Evolutionary conservation across 2,329 filamentous ascomycete species (phyloP).

Genomic region (Microascus cirrosus): DNA sequence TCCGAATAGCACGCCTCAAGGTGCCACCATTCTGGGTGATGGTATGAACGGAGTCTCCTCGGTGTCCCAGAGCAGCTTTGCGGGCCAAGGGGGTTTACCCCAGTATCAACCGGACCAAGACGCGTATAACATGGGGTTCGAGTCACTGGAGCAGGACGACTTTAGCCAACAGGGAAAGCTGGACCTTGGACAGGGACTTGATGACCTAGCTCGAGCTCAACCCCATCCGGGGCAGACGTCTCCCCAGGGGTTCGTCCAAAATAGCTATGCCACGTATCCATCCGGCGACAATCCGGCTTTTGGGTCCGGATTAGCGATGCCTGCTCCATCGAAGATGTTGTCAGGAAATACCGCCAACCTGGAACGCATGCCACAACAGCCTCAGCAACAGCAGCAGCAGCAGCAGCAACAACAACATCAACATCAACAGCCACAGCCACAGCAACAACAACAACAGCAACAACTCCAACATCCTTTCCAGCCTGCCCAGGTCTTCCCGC

Average conservation of each 20-base stretch:
- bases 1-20: constrained; percentile 20
- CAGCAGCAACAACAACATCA: constrained; percentile 13
- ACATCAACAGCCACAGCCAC: constrained; percentile 13
- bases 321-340: neutral
- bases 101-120: constrained; percentile 20
- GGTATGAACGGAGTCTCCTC: constrained; percentile 17
- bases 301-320: constrained; percentile 13
- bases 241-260: constrained; percentile 19
- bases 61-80: constrained; percentile 14
- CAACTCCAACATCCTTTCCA: constrained; percentile 11
- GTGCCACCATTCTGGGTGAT: constrained; percentile 19
- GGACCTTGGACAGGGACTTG: constrained; percentile 15
- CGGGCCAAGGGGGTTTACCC: constrained; percentile 17
- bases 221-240: constrained; percentile 16
- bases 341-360: constrained; percentile 9
- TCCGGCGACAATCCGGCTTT: constrained; percentile 19
- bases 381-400: constrained; percentile 13
- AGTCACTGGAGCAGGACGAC: constrained; percentile 22
- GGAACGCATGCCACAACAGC: constrained; percentile 15
- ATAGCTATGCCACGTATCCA: constrained; percentile 19
- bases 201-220: constrained; percentile 19
- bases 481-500: constrained; percentile 7
- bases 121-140: constrained; percentile 23
- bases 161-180: constrained; percentile 23
- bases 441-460: constrained; percentile 13